These are phyloP conservation scores for Paracorniculantispora psalliotae DNA, from an alignment of 2,329 filamentous ascomycete species.

Conservation along the genomic window DNA sequence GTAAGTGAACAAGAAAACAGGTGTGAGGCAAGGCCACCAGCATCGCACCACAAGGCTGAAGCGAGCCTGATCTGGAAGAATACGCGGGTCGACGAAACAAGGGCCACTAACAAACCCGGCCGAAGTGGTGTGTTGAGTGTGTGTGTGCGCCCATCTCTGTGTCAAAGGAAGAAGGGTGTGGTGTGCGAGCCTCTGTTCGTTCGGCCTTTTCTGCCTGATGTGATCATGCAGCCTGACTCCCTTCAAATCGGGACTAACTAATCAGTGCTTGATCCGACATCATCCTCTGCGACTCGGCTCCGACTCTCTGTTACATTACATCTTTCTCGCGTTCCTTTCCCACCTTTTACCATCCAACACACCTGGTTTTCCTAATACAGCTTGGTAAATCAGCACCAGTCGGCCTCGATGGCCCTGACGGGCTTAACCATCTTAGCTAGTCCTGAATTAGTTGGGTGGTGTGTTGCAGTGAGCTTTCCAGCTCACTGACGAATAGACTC, in stretches of 20 bases:
- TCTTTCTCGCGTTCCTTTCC: neutral
- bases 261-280: neutral
- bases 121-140: neutral
- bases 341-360: neutral
- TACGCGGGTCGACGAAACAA: neutral
- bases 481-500: neutral
- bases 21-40: neutral
- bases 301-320: neutral
- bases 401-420: neutral
- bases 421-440: neutral
- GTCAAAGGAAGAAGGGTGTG: neutral
- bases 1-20: neutral
- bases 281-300: no score
- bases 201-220: constrained; percentile 1
- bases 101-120: neutral
- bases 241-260: constrained; percentile 10
- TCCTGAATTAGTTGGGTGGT: neutral
- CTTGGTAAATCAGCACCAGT: neutral
- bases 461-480: no score
- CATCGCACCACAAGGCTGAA: constrained; percentile 6
- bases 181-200: neutral
- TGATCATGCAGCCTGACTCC: constrained; percentile 7
- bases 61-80: constrained; percentile 7
- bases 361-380: neutral
- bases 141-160: neutral